Evolutionary conservation across 805 yeast species (phyloP), one percentile per base, ranked within the genome.

Genomic region (Candida montana): DNA sequence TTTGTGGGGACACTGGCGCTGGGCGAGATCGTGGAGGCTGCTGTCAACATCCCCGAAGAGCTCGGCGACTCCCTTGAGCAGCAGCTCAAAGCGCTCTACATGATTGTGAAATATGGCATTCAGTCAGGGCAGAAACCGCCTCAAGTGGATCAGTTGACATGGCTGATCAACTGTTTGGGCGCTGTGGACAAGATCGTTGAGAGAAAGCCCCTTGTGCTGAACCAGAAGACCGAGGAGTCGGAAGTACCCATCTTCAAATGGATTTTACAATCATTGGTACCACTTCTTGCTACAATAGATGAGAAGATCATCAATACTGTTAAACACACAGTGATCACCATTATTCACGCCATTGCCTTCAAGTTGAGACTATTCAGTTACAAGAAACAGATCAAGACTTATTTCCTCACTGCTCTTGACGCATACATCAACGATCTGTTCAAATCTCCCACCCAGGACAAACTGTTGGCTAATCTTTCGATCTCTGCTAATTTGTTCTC

Each of bases 151-250:
- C 40, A 42, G 11, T 2, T 38, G 2, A 34, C 29, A 7, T 55
- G 59, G 58, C 30, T 47, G 4, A n/a, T 26, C 18, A 44, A 42
- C 16, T 53, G 54, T 23, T 37, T 56, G 7, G 17, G 42, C 9
- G 57, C 59, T 5, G 32, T 54, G 4, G 58, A 56, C 17, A 41
- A 51, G 15, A 49, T 55, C 4, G 44, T 53, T 31, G 53, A 50
- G 13, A 42, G 37, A 32, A 41, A 44, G 3, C 59, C 59, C 3
- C 29, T 47, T 13, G 24, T 55, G 8, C 37, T 56, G 15, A 53
- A 51, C 38, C 45, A 43, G 4, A 43, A 31, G 4, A 40, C 41
- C 3, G 33, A 39, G 21, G 48, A 37, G 1, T 24, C 37, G 3
- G 43, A 43, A 2, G 24, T 31, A 0, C 34, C 39, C 6, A 36